Percentiles rank a stretch among this genome's conserved stretches.
These are phyloP conservation scores for Myrica gale DNA, from an alignment of 306 rosid genomes.

Conservation along the genomic window DNA sequence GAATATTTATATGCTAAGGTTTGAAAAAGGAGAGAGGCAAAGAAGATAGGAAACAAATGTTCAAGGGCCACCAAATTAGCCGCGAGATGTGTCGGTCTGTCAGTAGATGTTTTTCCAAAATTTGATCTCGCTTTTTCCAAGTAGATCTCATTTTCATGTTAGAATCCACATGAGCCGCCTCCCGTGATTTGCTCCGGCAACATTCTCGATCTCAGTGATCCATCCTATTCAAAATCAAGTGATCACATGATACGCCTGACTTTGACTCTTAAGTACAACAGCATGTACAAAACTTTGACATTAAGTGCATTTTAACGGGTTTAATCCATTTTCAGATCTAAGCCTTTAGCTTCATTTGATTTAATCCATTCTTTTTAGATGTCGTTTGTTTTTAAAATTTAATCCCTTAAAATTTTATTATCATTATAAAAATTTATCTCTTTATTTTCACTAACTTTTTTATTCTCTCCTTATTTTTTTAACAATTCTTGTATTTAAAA, in stretches of 20 bases:
- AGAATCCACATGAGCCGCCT: conserved; percentile 12
- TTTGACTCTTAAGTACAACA: neutral
- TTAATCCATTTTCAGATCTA: too few relatives aligned
- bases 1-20: neutral
- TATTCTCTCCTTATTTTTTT: too few relatives aligned
- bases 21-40: neutral
- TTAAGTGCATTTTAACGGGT: too few relatives aligned
- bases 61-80: conserved; percentile 27
- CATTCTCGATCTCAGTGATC: neutral
- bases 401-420: too few relatives aligned
- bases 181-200: conserved; percentile 28
- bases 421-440: too few relatives aligned
- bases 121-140: neutral
- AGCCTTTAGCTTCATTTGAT: too few relatives aligned
- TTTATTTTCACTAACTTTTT: too few relatives aligned
- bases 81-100: conserved; percentile 27
- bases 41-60: conserved; percentile 15
- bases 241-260: neutral
- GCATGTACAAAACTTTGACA: neutral
- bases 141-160: neutral
- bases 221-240: neutral
- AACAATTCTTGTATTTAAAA: too few relatives aligned
- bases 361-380: too few relatives aligned
- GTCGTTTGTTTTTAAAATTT: too few relatives aligned
- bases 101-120: conserved; percentile 11